Conservation (phyloP, 345 rosid species). For the Pelargonium nanum region DNA sequence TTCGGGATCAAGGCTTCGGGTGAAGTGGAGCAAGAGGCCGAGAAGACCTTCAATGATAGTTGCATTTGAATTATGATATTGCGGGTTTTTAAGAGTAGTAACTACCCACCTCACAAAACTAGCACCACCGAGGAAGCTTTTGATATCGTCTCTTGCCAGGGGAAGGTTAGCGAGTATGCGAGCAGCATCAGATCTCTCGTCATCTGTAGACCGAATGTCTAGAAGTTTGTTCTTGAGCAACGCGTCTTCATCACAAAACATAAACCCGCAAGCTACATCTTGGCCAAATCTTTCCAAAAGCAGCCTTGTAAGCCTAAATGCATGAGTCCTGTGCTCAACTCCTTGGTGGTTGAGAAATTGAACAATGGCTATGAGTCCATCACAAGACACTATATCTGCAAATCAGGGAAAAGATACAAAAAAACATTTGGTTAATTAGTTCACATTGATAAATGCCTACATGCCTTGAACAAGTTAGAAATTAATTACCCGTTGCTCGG, state of each 20-base stretch:
- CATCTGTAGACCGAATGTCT: constrained; percentile 20
- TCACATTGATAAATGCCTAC: too few species aligned
- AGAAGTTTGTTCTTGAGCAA: constrained; percentile 23
- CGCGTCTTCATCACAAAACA: constrained; percentile 13
- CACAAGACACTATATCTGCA: constrained; percentile 24
- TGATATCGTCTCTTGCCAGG: constrained; percentile 20
- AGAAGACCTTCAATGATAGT: constrained; percentile 32
- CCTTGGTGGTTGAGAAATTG: constrained; percentile 22
- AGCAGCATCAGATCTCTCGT: constrained; percentile 36
- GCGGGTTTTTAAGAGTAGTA: constrained; percentile 13
- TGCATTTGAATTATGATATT: constrained; percentile 10
- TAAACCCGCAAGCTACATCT: constrained; percentile 23
- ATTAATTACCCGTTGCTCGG: constrained; percentile 35
- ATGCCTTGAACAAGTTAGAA: too few species aligned
- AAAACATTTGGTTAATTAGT: background rate
- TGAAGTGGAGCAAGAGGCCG: constrained; percentile 32
- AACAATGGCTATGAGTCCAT: constrained; percentile 23
- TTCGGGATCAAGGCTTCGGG: constrained; percentile 16
- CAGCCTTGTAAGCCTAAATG: constrained; percentile 26
- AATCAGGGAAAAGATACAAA: constrained; percentile 4
- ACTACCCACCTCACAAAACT: constrained; percentile 27
- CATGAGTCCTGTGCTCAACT: constrained; percentile 23
- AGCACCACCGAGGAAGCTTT: constrained; percentile 22
- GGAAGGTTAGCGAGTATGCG: constrained; percentile 33
- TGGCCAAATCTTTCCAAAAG: constrained; percentile 23